Base-by-base conservation (phyloP, 2,329 filamentous ascomycete species). In the Penicillium sp. region DNA sequence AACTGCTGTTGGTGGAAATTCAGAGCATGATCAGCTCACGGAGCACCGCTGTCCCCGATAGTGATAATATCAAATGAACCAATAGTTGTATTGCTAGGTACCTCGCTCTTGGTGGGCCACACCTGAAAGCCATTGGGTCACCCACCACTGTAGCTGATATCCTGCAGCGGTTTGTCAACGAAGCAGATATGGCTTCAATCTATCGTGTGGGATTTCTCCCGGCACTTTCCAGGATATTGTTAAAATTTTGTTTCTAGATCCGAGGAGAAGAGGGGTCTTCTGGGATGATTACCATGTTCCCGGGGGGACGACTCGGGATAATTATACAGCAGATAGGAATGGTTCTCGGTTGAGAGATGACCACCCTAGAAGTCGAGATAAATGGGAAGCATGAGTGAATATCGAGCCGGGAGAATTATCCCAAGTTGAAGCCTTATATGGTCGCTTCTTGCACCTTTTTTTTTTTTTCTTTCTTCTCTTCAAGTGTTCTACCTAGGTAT, bases 171-270 rank as follows among this genome's bases (percentile, higher is more conserved):
- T 90, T 87, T 86, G 76, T 89, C 0, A 65, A 75, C 4, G 86
- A 89, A 66, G 86, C 84, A 0, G 87, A 89, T 61, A 90, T 65
- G 87, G 87, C 0, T 91, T 91, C 71, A 91, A 91, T 65, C 79
- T 90, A 77, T 83, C 83, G 1, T 88, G 89, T 60, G 82, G 83
- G 0, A 72, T 87, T 18, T 85, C 85, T 64, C 86, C 86, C 0
- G 80, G 83, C 56, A 84, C 84, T 0, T 89, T 89, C 71, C 81
- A 84, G 58, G 86, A 89, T 61, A 83, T 89, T 14, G 80, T 84
- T 38, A 83, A 88, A 21, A 74, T 86, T 1, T 69, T 89, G 7
- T 66, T 89, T 1, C 87, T 86, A 0, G 87, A 89, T 62, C 74
- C 90, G 18, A 79, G 77, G 23, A 73, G 71, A 8, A 75, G 86